Evolutionary conservation across 495 filamentous ascomycete genomes (phyloP).

Genomic region (Neurospora sp.): DNA sequence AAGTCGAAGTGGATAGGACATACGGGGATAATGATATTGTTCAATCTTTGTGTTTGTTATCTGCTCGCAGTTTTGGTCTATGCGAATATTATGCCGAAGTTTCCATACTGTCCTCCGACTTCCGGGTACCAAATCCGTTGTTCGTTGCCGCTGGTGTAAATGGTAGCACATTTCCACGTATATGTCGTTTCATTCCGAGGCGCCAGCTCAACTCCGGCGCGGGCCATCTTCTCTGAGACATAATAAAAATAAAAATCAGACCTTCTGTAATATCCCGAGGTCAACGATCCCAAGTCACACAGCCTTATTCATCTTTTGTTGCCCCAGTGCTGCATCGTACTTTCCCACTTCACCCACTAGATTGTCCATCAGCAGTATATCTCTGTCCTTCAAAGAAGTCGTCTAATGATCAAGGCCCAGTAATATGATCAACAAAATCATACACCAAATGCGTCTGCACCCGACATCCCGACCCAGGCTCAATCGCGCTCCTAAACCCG

Average conservation of each 20-base stretch:
- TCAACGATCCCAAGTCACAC: neutral
- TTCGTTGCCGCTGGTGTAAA: neutral
- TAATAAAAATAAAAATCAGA: neutral
- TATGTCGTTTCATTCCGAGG: neutral
- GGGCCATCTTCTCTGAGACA: neutral
- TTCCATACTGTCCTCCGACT: neutral
- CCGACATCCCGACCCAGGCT: slow-evolving; percentile 14
- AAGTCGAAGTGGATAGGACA: neutral
- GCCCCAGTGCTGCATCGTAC: too few relatives aligned
- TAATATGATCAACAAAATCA: slow-evolving; percentile 14
- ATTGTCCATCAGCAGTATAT: too few relatives aligned
- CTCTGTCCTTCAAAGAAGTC: neutral
- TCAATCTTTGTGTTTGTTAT: neutral
- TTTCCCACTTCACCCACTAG: too few relatives aligned
- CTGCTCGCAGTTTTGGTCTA: neutral
- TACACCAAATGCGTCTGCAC: slow-evolving; percentile 21
- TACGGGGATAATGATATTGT: neutral
- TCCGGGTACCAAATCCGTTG: too few relatives aligned
- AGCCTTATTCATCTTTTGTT: neutral
- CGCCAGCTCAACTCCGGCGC: too few relatives aligned
- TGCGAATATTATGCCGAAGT: neutral
- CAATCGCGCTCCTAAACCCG: slow-evolving; percentile 12
- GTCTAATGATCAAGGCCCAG: neutral
- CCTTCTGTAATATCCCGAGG: neutral
- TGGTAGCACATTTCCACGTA: neutral